Evolutionary conservation across 2,329 filamentous ascomycete species (phyloP), one percentile per base, ranked within the genome.

Genomic region (Hypoxylon sp.): DNA sequence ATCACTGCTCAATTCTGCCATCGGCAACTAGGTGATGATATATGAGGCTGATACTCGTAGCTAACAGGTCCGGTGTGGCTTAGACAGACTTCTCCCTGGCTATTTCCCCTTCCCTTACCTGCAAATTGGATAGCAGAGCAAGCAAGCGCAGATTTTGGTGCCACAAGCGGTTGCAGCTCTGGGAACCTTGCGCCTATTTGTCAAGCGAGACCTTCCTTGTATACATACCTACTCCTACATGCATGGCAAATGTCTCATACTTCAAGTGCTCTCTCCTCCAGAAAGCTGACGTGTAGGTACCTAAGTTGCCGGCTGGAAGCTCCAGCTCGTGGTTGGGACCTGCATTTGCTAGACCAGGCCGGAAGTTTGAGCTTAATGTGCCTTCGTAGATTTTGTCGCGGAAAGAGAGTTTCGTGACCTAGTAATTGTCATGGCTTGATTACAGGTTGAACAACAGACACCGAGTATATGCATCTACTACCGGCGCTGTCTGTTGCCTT

Each of bases 211-310:
- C 37, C 3, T 58, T 44, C 48, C 57, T 10, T 11, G 17, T 49
- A 25, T 40, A 6, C n/a, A 40, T 33, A 33, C 35, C 25, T n/a
- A n/a, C n/a, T 33, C 31, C 10, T 10, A 11, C 20, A 44, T 10
- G 40, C 20, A 63, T 69, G 62, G 66, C 63, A 65, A 20, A 59
- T 53, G 44, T 49, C 46, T 61, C 50, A 37, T n/a, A n/a, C 37
- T 13, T 17, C n/a, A n/a, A n/a, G 20, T 13, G 46, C 22, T 25
- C 33, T 35, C 11, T 20, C 20, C 25, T 30, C 33, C 20, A 25
- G 20, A 20, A 20, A 20, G 20, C 20, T 20, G 20, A 20, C 20
- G 20, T 20, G 20, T 20, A 20, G 20, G 20, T 20, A 20, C 20
- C 20, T 20, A 20, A 1, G 1, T 20, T 2, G 20, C 20, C 20